Percentiles rank a stretch among this genome's conserved stretches.
Conservation (phyloP, 2,329 filamentous ascomycete species). For the Kalaharituber pfeilii region DNA sequence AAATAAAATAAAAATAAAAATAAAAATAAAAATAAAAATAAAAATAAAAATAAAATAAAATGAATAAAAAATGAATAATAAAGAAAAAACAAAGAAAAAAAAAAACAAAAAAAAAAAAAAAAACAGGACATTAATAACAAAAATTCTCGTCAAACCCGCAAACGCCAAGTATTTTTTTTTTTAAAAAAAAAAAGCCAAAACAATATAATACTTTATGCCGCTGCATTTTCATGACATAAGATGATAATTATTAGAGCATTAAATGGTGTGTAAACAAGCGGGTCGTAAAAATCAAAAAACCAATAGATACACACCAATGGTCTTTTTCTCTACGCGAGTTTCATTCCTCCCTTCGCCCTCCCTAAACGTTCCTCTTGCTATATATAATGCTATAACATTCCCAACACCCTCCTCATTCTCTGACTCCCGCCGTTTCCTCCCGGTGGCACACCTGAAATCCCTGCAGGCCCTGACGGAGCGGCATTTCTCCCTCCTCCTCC, state of each 20-base stretch:
- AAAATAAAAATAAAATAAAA: background rate
- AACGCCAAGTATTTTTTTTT: no score
- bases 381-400: constrained; percentile 4
- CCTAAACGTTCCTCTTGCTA: background rate
- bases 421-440: background rate
- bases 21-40: background rate
- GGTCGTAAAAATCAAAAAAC: no score
- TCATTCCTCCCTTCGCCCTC: background rate
- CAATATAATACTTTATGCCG: no score
- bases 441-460: no score
- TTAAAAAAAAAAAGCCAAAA: no score
- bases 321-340: no score
- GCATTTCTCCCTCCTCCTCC: no score
- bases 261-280: no score
- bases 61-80: background rate
- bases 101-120: background rate
- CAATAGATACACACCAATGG: no score
- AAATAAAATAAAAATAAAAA: background rate
- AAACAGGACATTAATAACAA: background rate
- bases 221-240: no score
- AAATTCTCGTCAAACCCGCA: background rate
- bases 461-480: no score
- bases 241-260: no score
- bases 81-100: background rate
- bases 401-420: constrained; percentile 13